Evolutionary conservation across 768 basidiomycete species (phyloP).

Genomic region (Leucosporidium creatinivorum): DNA sequence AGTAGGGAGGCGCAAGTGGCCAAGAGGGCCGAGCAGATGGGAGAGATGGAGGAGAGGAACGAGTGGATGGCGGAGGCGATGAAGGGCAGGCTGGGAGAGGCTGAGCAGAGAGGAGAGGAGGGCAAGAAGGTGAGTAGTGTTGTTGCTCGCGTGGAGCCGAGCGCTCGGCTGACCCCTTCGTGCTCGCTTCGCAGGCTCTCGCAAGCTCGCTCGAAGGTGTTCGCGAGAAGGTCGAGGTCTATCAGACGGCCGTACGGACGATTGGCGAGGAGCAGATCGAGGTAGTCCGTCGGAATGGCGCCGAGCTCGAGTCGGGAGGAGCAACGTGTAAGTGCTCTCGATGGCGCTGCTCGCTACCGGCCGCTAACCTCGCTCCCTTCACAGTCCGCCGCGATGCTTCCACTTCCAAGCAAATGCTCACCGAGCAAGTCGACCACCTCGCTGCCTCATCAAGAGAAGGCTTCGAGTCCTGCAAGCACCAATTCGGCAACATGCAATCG

Average conservation of each 20-base stretch:
- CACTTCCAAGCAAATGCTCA: neutral
- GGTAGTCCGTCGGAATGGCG: neutral
- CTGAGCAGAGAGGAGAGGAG: neutral
- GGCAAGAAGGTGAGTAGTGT: neutral
- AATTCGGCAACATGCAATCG: neutral
- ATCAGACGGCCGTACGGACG: neutral
- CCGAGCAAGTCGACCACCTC: neutral
- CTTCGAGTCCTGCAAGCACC: neutral
- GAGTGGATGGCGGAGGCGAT: neutral
- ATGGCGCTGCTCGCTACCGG: neutral
- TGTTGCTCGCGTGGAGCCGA: too few relatives aligned
- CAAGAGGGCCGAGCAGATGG: neutral
- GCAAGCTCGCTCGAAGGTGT: neutral
- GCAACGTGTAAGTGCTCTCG: neutral
- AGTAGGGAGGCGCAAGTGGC: neutral
- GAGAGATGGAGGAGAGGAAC: neutral
- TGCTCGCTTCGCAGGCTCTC: neutral
- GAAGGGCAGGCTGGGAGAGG: neutral
- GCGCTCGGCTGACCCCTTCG: neutral
- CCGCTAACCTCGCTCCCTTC: neutral
- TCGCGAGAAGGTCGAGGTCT: neutral
- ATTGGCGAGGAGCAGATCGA: neutral
- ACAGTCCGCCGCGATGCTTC: slow-evolving; percentile 6
- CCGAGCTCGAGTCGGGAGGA: neutral
- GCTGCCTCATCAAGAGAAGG: neutral